phyloP scores from a whole-genome alignment of 1,139 yeast genomes.

The Suzukiozyma palmioleophila region DNA sequence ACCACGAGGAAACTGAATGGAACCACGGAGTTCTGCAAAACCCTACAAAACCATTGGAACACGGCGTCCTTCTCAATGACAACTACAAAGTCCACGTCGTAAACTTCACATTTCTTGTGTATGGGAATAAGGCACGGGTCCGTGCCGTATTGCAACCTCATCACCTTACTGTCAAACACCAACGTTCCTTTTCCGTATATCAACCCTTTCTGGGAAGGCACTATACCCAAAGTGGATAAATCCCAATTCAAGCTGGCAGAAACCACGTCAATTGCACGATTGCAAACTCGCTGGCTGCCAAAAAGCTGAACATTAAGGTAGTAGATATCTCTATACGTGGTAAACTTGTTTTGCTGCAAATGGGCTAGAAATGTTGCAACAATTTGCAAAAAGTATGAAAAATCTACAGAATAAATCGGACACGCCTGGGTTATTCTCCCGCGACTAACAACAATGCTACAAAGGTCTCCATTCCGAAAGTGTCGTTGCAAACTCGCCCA shows the following conservation, averaged over 20 bases:
- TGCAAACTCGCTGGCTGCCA: constrained; percentile 42
- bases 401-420: background rate
- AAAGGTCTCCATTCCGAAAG: background rate
- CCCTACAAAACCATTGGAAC: constrained; percentile 29
- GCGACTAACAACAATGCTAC: background rate
- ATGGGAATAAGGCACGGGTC: constrained; percentile 27
- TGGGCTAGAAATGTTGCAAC: constrained; percentile 18
- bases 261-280: constrained; percentile 33
- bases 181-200: constrained; percentile 33
- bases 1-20: constrained; percentile 26
- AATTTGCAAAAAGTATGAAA: constrained; percentile 14
- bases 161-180: background rate
- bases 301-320: constrained; percentile 62
- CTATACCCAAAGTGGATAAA: constrained; percentile 33
- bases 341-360: constrained; percentile 14
- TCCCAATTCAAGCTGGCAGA: constrained; percentile 24
- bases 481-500: background rate
- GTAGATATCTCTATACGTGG: constrained; percentile 61
- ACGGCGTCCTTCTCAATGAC: constrained; percentile 68
- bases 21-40: constrained; percentile 9
- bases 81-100: constrained; percentile 25
- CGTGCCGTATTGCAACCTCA: constrained; percentile 7
- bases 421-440: constrained; percentile 7
- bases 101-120: constrained; percentile 1
- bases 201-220: constrained; percentile 63